phyloP scores from a whole-genome alignment of 495 filamentous ascomycete genomes.

The Penicillium alfredii region DNA sequence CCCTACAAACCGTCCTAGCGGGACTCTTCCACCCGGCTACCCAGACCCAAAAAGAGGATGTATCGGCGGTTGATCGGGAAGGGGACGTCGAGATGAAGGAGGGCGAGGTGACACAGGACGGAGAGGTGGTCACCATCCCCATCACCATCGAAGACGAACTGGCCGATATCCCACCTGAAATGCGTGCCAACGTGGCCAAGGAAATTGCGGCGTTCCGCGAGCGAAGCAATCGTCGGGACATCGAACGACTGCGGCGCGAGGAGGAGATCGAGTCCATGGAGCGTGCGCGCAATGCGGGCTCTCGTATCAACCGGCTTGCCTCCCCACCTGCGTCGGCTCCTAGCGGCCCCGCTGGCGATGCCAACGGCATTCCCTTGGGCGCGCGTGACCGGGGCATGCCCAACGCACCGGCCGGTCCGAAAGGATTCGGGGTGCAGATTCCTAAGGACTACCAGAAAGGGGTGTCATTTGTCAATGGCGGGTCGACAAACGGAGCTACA shows the following conservation, averaged over 20 bases:
- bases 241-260: constrained; percentile 79
- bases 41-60: constrained; percentile 44
- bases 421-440: constrained; percentile 63
- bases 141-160: constrained; percentile 89
- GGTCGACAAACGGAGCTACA: constrained; percentile 54
- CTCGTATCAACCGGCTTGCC: constrained; percentile 60
- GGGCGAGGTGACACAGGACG: constrained; percentile 48
- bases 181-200: constrained; percentile 91
- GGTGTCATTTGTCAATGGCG: constrained; percentile 83
- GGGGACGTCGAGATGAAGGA: constrained; percentile 72
- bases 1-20: constrained; percentile 58
- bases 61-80: constrained; percentile 48
- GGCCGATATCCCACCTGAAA: constrained; percentile 90
- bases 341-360: constrained; percentile 63
- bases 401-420: constrained; percentile 77
- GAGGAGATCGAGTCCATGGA: constrained; percentile 91
- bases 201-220: constrained; percentile 95
- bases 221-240: constrained; percentile 75
- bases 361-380: constrained; percentile 81
- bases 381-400: constrained; percentile 64
- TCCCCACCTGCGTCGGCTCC: constrained; percentile 64
- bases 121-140: constrained; percentile 85
- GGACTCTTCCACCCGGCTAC: constrained; percentile 65
- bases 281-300: constrained; percentile 61
- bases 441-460: constrained; percentile 75